These are phyloP conservation scores for Candida incommunis DNA, from an alignment of 805 yeast genomes.

Conservation along the genomic window DNA sequence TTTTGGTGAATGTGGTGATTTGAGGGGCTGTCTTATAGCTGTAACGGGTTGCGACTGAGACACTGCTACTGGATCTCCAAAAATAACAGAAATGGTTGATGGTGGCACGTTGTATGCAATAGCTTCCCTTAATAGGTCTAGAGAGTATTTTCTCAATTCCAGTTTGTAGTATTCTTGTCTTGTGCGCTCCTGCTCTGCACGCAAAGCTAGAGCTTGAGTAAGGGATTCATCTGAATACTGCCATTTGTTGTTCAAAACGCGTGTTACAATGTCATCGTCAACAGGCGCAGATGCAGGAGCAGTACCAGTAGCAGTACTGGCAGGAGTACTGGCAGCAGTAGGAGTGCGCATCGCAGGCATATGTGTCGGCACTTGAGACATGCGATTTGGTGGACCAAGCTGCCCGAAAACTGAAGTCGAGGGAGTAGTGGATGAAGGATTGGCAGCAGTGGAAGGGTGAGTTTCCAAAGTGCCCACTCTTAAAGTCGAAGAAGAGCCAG, in stretches of 20 bases:
- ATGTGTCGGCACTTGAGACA: too few relatives aligned
- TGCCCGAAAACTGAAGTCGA: too few relatives aligned
- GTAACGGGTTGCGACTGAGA: neutral
- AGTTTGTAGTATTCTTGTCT: conserved; percentile 63
- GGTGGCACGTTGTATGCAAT: conserved; percentile 49
- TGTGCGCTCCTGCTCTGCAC: conserved; percentile 65
- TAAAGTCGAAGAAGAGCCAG: too few relatives aligned
- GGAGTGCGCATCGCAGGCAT: too few relatives aligned
- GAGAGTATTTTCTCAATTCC: conserved; percentile 45
- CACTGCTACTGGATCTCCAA: conserved; percentile 24
- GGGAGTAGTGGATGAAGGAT: too few relatives aligned
- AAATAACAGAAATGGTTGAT: conserved; percentile 44
- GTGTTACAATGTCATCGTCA: neutral
- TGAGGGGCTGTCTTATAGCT: neutral
- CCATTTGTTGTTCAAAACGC: conserved; percentile 23
- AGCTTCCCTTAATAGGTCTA: conserved; percentile 51
- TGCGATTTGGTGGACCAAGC: too few relatives aligned
- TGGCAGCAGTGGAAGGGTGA: too few relatives aligned
- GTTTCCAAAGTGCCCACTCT: too few relatives aligned
- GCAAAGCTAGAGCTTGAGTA: conserved; percentile 41
- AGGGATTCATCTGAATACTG: conserved; percentile 45
- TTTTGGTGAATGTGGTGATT: neutral
- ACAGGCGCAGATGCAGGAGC: neutral
- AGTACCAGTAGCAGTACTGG: neutral
- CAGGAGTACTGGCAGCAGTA: neutral